These are phyloP conservation scores for Globisporangium mamillatum DNA, from an alignment of 352 stramenopile genomes.

Conservation along the genomic window DNA sequence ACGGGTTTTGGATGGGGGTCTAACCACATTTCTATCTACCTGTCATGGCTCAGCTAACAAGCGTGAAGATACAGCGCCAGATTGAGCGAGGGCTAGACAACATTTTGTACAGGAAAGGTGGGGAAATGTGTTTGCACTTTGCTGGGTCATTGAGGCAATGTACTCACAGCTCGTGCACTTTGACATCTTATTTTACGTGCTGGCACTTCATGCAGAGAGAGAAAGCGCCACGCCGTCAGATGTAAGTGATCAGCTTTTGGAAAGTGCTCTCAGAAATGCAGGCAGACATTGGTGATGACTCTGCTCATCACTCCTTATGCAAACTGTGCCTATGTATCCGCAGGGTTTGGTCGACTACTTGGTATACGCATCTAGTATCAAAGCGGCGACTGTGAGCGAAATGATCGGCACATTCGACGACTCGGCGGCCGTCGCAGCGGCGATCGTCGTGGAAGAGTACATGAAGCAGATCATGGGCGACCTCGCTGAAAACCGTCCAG, in stretches of 20 bases:
- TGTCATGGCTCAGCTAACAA: neutral
- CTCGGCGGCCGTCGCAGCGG: slow-evolving; percentile 57
- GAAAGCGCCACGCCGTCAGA: slow-evolving; percentile 43
- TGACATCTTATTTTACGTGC: neutral
- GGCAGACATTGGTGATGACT: neutral
- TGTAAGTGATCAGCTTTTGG: slow-evolving; percentile 25
- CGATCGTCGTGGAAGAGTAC: slow-evolving; percentile 82
- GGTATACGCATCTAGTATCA: slow-evolving; percentile 63
- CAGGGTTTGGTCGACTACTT: slow-evolving; percentile 74
- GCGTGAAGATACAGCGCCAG: slow-evolving; percentile 7
- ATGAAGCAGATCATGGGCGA: slow-evolving; percentile 57
- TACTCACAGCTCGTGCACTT: neutral
- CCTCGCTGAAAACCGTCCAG: neutral
- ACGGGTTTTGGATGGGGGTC: too few species aligned
- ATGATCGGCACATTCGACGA: slow-evolving; percentile 81
- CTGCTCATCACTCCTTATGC: neutral
- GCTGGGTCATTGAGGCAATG: neutral
- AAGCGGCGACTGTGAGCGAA: slow-evolving; percentile 53
- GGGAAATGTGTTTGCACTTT: neutral
- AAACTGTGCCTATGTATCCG: slow-evolving; percentile 3
- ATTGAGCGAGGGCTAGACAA: slow-evolving; percentile 50
- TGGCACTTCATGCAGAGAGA: slow-evolving; percentile 27
- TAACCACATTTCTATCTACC: neutral
- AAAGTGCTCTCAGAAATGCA: neutral
- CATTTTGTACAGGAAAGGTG: slow-evolving; percentile 37